A percentile compares a stretch with the other conserved stretches of the same genome.
These are phyloP conservation scores for Yamadazyma insecticola DNA, from an alignment of 805 yeast species.

Conservation along the genomic window DNA sequence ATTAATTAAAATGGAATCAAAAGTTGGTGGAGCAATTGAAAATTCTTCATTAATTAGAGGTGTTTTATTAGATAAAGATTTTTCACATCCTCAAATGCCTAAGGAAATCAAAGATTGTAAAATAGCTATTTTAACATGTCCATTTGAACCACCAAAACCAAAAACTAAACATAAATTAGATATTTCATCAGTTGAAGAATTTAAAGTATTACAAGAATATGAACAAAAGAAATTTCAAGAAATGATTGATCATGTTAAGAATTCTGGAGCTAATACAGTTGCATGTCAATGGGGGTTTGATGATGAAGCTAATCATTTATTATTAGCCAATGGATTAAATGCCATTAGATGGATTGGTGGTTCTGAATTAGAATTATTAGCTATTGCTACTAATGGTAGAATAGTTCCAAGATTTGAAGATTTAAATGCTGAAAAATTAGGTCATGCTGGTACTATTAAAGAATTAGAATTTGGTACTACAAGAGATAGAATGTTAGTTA, in stretches of 20 bases:
- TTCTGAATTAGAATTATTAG: slow-evolving; percentile 89
- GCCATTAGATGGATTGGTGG: slow-evolving; percentile 99
- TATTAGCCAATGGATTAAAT: slow-evolving; percentile 82
- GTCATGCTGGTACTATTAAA: slow-evolving; percentile 77
- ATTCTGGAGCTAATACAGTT: slow-evolving; percentile 90
- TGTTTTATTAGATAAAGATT: slow-evolving; percentile 91
- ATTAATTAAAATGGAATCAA: slow-evolving; percentile 90
- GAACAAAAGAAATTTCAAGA: slow-evolving; percentile 87
- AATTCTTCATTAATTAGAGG: slow-evolving; percentile 86
- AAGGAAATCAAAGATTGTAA: slow-evolving; percentile 72
- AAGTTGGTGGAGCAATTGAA: slow-evolving; percentile 89
- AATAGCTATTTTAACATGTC: slow-evolving; percentile 93
- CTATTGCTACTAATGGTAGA: slow-evolving; percentile 96
- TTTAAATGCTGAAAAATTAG: slow-evolving; percentile 73
- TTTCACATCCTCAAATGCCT: slow-evolving; percentile 98
- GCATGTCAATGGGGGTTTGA: slow-evolving; percentile 99
- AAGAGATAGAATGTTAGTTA: slow-evolving; percentile 89
- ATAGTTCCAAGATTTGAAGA: slow-evolving; percentile 98
- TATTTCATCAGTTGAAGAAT: slow-evolving; percentile 90
- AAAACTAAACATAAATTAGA: slow-evolving; percentile 97
- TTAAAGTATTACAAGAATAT: slow-evolving; percentile 81
- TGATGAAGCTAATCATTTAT: slow-evolving; percentile 94
- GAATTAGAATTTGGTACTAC: slow-evolving; percentile 96
- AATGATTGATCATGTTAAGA: slow-evolving; percentile 84
- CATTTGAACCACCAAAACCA: slow-evolving; percentile 99